phyloP scores from a whole-genome alignment of 768 basidiomycete genomes.

The Leccinum disarticulatum region DNA sequence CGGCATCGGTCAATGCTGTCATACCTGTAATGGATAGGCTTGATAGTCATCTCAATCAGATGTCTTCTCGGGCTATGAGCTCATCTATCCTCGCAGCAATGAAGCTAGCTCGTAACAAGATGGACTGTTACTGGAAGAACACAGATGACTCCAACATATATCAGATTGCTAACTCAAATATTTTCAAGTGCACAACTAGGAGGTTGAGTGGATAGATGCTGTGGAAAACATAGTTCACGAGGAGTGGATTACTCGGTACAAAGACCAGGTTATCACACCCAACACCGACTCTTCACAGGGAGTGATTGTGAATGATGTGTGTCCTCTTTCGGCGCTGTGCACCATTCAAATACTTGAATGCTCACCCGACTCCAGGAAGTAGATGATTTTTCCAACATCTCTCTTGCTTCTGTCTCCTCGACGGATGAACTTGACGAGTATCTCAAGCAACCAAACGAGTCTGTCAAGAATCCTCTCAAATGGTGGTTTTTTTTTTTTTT shows the following conservation, averaged over 20 bases:
- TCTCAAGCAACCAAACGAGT: too few relatives aligned
- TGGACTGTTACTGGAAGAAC: slow-evolving; percentile 2
- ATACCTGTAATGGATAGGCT: slow-evolving; percentile 4
- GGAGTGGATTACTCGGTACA: not conserved
- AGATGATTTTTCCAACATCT: too few relatives aligned
- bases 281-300: not conserved
- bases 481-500: too few relatives aligned
- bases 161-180: not conserved
- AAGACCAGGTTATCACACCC: not conserved
- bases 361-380: too few relatives aligned
- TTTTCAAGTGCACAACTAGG: not conserved
- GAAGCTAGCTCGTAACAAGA: slow-evolving; percentile 1
- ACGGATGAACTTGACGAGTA: too few relatives aligned
- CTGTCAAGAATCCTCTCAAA: too few relatives aligned
- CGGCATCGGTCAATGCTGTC: not conserved
- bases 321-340: not conserved
- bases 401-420: too few relatives aligned
- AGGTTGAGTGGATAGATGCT: not conserved
- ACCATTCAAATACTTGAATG: not conserved
- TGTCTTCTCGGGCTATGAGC: not conserved
- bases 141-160: not conserved
- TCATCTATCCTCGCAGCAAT: not conserved
- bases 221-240: not conserved
- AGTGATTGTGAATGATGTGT: not conserved
- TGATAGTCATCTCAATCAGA: not conserved